These are phyloP conservation scores for Auricularia auricula-judae DNA, from an alignment of 768 basidiomycete species.

Conservation along the genomic window DNA sequence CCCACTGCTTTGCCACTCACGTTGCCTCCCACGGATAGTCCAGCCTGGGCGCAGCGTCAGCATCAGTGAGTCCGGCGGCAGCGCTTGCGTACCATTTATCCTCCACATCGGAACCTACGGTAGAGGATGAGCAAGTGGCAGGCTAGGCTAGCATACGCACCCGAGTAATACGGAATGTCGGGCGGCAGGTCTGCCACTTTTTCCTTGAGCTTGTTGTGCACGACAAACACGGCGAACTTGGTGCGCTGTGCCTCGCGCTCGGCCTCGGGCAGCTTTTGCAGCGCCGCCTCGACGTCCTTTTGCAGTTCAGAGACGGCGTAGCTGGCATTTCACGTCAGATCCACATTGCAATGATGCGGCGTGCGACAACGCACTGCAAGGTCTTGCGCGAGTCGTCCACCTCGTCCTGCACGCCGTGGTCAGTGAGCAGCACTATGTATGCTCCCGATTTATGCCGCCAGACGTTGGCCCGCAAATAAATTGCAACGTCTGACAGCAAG, in stretches of 20 bases:
- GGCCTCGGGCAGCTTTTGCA: slow-evolving; percentile 51
- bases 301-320: slow-evolving; percentile 86
- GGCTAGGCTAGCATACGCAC: neutral
- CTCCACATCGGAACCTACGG: slow-evolving; percentile 62
- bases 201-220: slow-evolving; percentile 85
- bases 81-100: slow-evolving; percentile 52
- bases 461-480: no score
- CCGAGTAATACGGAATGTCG: slow-evolving; percentile 39
- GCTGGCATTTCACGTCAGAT: slow-evolving; percentile 25
- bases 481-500: no score
- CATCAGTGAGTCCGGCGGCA: neutral
- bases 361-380: slow-evolving; percentile 48
- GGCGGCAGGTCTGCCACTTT: slow-evolving; percentile 70
- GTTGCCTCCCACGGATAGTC: slow-evolving; percentile 78
- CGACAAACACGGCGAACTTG: slow-evolving; percentile 86
- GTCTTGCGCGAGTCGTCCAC: slow-evolving; percentile 86
- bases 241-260: slow-evolving; percentile 69
- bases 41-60: slow-evolving; percentile 36
- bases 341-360: neutral
- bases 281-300: slow-evolving; percentile 73
- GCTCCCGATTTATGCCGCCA: no score
- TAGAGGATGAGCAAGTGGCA: slow-evolving; percentile 37
- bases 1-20: slow-evolving; percentile 29
- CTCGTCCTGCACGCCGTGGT: slow-evolving; percentile 48
- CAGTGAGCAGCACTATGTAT: neutral